Evolutionary conservation across 768 basidiomycete species (phyloP).

Genomic region (Clavulina sp.): DNA sequence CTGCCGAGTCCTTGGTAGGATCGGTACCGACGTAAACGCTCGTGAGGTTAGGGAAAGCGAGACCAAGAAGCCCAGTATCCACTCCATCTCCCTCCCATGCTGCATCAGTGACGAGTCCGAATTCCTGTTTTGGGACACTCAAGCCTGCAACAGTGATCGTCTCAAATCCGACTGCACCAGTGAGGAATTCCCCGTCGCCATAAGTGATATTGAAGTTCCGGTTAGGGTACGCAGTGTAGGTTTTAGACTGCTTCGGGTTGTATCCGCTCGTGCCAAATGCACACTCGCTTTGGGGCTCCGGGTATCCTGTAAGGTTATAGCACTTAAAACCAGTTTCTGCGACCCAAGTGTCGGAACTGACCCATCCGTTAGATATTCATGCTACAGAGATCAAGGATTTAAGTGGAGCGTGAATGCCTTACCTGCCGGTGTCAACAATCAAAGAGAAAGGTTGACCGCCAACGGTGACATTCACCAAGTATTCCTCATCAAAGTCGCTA

Average conservation of each 20-base stretch:
- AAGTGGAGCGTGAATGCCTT: too few species aligned
- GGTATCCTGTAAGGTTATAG: not conserved
- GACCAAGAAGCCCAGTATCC: not conserved
- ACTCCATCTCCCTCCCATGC: not conserved
- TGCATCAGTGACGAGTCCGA: not conserved
- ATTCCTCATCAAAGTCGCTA: not conserved
- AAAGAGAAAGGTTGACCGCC: not conserved
- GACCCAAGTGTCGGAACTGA: not conserved
- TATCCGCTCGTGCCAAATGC: not conserved
- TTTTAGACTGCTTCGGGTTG: not conserved
- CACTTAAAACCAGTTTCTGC: not conserved
- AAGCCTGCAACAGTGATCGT: not conserved
- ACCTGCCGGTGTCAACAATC: not conserved
- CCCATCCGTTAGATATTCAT: too few species aligned
- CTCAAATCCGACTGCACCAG: not conserved
- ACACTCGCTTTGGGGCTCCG: not conserved
- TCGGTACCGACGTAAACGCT: not conserved
- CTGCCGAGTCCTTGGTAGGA: too few species aligned
- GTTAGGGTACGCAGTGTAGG: not conserved
- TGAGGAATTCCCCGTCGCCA: not conserved
- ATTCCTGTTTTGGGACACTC: not conserved
- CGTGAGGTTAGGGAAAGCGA: not conserved
- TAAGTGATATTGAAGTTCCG: not conserved
- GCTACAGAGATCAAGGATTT: too few species aligned
- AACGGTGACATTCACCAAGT: not conserved